phyloP scores from a whole-genome alignment of 78 protist genomes.

The Carpediemonas membranifera region DNA sequence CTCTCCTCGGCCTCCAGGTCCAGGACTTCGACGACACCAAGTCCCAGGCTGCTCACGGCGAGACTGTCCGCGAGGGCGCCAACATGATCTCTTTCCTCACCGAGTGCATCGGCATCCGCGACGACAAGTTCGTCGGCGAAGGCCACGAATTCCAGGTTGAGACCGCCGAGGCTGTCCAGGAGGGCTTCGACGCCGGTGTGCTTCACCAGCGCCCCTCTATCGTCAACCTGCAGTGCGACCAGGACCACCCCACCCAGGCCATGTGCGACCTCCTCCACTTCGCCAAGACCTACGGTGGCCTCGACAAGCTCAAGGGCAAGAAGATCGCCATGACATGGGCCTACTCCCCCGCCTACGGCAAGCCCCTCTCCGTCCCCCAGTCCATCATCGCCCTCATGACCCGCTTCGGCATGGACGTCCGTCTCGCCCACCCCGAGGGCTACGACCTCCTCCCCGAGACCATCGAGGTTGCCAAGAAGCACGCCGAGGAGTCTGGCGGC shows the following conservation, averaged over 20 bases:
- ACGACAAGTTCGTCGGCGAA: slow-evolving; percentile 31
- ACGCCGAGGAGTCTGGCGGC: slow-evolving; percentile 24
- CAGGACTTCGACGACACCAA: slow-evolving; percentile 28
- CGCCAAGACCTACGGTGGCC: slow-evolving; percentile 25
- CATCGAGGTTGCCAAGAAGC: slow-evolving; percentile 26
- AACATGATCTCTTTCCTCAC: slow-evolving; percentile 41
- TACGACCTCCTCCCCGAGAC: slow-evolving; percentile 36
- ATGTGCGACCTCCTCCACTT: slow-evolving; percentile 33
- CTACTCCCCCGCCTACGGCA: slow-evolving; percentile 37
- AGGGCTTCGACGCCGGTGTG: slow-evolving; percentile 29
- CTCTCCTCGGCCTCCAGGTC: slow-evolving; percentile 26
- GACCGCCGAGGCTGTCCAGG: slow-evolving; percentile 28
- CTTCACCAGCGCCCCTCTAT: slow-evolving; percentile 22
- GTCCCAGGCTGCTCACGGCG: slow-evolving; percentile 47
- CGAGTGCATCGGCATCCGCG: slow-evolving; percentile 35
- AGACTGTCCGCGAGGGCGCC: slow-evolving; percentile 44
- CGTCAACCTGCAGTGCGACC: slow-evolving; percentile 42
- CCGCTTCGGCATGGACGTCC: slow-evolving; percentile 35
- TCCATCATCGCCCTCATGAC: slow-evolving; percentile 33
- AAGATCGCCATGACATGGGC: slow-evolving; percentile 48
- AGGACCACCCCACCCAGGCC: slow-evolving; percentile 47
- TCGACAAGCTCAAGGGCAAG: slow-evolving; percentile 36
- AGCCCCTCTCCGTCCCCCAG: slow-evolving; percentile 50
- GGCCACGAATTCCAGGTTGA: slow-evolving; percentile 17
- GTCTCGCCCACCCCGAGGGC: slow-evolving; percentile 41